phyloP scores from a whole-genome alignment of 1,284 basidiomycete species.

The Ceratobasidium sp. region DNA sequence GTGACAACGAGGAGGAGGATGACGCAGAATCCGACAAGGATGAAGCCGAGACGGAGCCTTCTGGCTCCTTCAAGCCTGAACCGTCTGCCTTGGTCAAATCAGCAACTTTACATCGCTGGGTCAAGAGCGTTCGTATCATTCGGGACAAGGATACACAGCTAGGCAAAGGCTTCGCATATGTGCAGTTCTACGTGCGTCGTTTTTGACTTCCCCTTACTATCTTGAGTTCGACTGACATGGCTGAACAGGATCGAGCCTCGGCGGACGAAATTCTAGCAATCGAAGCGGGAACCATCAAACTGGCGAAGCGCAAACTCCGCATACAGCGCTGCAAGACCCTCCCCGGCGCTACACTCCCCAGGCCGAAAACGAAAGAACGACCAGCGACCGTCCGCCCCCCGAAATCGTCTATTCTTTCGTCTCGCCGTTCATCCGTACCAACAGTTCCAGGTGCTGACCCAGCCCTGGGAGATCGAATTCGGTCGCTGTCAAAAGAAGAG shows the following conservation, averaged over 20 bases:
- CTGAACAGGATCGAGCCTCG: slow-evolving; percentile 77
- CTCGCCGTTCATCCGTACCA: background rate
- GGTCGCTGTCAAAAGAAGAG: slow-evolving; percentile 80
- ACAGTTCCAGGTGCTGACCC: slow-evolving; percentile 77
- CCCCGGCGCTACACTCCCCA: slow-evolving; percentile 45
- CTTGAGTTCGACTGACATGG: background rate
- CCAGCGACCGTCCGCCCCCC: slow-evolving; percentile 43
- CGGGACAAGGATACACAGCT: slow-evolving; percentile 92
- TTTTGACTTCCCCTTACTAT: slow-evolving; percentile 10
- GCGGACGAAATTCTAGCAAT: slow-evolving; percentile 89
- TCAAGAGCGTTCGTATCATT: slow-evolving; percentile 85
- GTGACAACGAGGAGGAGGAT: background rate
- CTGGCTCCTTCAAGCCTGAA: background rate
- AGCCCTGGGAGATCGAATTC: slow-evolving; percentile 75
- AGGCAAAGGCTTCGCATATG: slow-evolving; percentile 97
- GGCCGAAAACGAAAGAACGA: slow-evolving; percentile 31
- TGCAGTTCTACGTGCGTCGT: slow-evolving; percentile 75
- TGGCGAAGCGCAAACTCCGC: slow-evolving; percentile 87
- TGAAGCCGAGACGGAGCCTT: background rate
- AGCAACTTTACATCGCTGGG: slow-evolving; percentile 61
- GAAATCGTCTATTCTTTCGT: slow-evolving; percentile 7
- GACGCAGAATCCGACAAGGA: too few species aligned
- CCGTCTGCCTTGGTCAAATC: background rate
- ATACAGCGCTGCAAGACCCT: slow-evolving; percentile 82
- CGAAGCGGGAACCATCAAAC: slow-evolving; percentile 76